Evolutionary conservation across 2,329 filamentous ascomycete genomes (phyloP).

Genomic region (Diaporthe velutina): DNA sequence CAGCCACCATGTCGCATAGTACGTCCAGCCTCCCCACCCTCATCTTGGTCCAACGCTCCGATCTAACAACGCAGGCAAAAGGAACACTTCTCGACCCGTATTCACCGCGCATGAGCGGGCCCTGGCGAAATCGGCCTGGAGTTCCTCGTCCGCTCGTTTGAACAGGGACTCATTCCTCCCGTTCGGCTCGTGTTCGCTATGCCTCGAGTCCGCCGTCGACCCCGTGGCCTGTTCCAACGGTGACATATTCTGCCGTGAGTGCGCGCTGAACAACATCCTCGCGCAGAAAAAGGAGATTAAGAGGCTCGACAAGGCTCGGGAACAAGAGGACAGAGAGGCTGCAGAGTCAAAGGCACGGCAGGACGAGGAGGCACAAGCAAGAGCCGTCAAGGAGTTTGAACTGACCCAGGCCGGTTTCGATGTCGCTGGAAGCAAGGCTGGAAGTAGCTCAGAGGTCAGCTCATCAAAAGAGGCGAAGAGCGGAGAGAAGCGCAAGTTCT

Average conservation of each 20-base stretch:
- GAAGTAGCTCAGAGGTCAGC: slow-evolving; percentile 43
- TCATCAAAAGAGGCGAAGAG: slow-evolving; percentile 47
- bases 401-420: slow-evolving; percentile 80
- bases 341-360: slow-evolving; percentile 70
- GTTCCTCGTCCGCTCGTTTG: slow-evolving; percentile 84
- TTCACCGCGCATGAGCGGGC: slow-evolving; percentile 94
- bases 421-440: slow-evolving; percentile 48
- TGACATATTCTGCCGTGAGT: slow-evolving; percentile 96
- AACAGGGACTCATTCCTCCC: slow-evolving; percentile 92
- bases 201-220: slow-evolving; percentile 82
- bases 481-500: slow-evolving; percentile 79
- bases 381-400: slow-evolving; percentile 87
- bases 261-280: slow-evolving; percentile 90
- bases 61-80: slow-evolving; percentile 69
- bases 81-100: slow-evolving; percentile 91
- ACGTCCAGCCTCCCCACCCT: slow-evolving; percentile 43
- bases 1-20: slow-evolving; percentile 60
- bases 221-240: slow-evolving; percentile 88
- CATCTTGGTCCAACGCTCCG: slow-evolving; percentile 15
- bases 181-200: slow-evolving; percentile 90
- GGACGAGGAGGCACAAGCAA: slow-evolving; percentile 77
- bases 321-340: slow-evolving; percentile 71
- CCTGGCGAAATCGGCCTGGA: slow-evolving; percentile 86
- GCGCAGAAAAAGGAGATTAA: slow-evolving; percentile 93
- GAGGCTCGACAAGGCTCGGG: slow-evolving; percentile 76